Conservation (phyloP, 345 rosid species). For the Mangifera indica region DNA sequence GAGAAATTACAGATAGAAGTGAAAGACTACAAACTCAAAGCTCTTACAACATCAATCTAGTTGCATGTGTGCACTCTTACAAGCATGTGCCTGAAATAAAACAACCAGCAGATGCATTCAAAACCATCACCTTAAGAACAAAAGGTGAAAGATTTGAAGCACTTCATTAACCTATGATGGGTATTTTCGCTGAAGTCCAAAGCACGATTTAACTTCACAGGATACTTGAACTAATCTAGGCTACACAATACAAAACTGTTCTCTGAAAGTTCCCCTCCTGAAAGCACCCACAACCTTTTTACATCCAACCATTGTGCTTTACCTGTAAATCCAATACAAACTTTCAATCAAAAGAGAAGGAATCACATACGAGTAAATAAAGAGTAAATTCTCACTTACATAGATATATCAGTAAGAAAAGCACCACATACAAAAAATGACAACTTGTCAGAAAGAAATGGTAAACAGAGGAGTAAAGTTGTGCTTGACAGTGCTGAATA, state of each 20-base stretch:
- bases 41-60: conserved; percentile 37
- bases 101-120: conserved; percentile 49
- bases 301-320: conserved; percentile 13
- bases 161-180: conserved; percentile 16
- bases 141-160: conserved; percentile 12
- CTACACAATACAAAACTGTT: conserved; percentile 36
- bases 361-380: neutral
- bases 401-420: neutral
- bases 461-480: neutral
- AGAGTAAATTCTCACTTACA: neutral
- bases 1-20: conserved; percentile 29
- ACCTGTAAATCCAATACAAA: conserved; percentile 29
- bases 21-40: conserved; percentile 38
- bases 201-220: conserved; percentile 27
- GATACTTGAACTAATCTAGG: conserved; percentile 22
- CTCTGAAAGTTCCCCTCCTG: conserved; percentile 26
- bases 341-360: neutral
- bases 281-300: conserved; percentile 16
- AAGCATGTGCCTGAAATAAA: conserved; percentile 48
- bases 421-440: neutral
- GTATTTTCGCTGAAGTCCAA: conserved; percentile 10
- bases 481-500: neutral
- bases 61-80: conserved; percentile 37
- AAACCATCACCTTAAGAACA: conserved; percentile 27
- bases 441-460: neutral